A percentile compares a stretch with the other conserved stretches of the same genome.
Conservation (phyloP, 179 eudicot genomes). For the Spinacia oleracea region DNA sequence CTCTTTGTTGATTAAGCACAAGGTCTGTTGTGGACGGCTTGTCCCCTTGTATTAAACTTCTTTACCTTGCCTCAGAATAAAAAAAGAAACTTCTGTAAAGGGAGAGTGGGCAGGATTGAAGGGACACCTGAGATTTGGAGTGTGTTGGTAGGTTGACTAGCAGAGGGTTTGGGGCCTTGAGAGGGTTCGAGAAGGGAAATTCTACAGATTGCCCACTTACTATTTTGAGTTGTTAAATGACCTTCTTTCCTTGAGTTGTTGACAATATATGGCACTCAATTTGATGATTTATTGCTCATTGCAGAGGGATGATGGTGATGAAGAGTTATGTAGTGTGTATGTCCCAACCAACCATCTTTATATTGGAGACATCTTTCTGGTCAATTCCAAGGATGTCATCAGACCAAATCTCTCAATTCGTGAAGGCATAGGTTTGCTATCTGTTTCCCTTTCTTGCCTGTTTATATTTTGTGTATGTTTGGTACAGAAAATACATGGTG, state of each 20-base stretch:
- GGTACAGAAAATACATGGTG: not conserved
- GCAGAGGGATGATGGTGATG: slow-evolving; percentile 78
- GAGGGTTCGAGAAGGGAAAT: not conserved
- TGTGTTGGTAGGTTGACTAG: not conserved
- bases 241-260: not conserved
- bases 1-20: not conserved
- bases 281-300: slow-evolving; percentile 23
- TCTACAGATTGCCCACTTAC: not conserved
- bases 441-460: not conserved
- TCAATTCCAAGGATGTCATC: slow-evolving; percentile 67
- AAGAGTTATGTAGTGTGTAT: slow-evolving; percentile 74
- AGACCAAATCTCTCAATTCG: slow-evolving; percentile 80
- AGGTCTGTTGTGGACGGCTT: not conserved
- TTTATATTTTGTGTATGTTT: not conserved
- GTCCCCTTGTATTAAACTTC: not conserved
- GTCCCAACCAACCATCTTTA: slow-evolving; percentile 86
- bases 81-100: not conserved
- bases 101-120: not conserved
- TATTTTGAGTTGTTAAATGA: not conserved
- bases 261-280: not conserved
- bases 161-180: too few relatives aligned
- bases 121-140: not conserved
- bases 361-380: slow-evolving; percentile 75
- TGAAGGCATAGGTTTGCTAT: slow-evolving; percentile 73
- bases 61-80: not conserved